These are phyloP conservation scores for Euclidium syriacum DNA, from an alignment of 345 rosid genomes.

Conservation along the genomic window DNA sequence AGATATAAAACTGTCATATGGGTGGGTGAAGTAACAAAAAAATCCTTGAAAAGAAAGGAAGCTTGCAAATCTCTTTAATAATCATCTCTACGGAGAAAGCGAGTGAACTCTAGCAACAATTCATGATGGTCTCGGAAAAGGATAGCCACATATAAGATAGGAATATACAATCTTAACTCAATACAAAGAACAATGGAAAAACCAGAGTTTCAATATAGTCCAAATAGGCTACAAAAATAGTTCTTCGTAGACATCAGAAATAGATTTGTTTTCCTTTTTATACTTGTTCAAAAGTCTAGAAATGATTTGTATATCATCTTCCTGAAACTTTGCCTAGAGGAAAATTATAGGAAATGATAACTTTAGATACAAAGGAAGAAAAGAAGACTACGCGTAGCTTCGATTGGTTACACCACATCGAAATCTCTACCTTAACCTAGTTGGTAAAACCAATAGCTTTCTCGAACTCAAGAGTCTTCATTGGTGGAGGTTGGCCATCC, in stretches of 20 bases:
- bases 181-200: no score
- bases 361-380: background rate
- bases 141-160: slow-evolving; percentile 48
- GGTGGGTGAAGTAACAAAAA: background rate
- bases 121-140: slow-evolving; percentile 66
- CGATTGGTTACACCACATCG: background rate
- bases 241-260: slow-evolving; percentile 68
- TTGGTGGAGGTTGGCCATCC: slow-evolving; percentile 48
- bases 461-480: slow-evolving; percentile 65
- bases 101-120: slow-evolving; percentile 65
- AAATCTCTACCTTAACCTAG: slow-evolving; percentile 58
- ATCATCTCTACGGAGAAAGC: no score
- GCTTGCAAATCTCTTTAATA: no score
- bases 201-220: no score
- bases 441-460: slow-evolving; percentile 68
- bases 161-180: no score
- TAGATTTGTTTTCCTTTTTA: slow-evolving; percentile 74
- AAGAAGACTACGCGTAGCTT: background rate
- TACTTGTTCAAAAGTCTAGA: slow-evolving; percentile 75
- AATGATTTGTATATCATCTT: slow-evolving; percentile 82
- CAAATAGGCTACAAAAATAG: slow-evolving; percentile 39
- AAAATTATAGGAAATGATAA: background rate
- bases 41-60: background rate
- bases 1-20: no score
- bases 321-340: slow-evolving; percentile 69